Percentiles rank a stretch among this genome's conserved stretches.
phyloP scores from a whole-genome alignment of 345 rosid species.

The Eucalyptus guilfoylei region DNA sequence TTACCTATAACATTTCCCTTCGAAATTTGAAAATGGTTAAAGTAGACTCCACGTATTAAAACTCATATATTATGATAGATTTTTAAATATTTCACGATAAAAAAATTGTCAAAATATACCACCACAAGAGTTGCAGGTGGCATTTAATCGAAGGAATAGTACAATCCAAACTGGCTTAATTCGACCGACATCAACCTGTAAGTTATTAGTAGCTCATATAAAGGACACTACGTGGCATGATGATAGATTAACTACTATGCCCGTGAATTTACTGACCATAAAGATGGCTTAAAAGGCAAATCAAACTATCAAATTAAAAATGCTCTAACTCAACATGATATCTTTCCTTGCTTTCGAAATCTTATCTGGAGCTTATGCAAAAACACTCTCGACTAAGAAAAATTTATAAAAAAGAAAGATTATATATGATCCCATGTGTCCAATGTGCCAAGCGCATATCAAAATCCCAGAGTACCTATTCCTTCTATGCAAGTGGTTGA shows the following conservation, averaged over 20 bases:
- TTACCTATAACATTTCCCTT: neutral
- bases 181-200: neutral
- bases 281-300: neutral
- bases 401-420: too few relatives aligned
- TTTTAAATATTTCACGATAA: neutral
- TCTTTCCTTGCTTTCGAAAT: fast-evolving
- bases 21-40: neutral
- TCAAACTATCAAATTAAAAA: neutral
- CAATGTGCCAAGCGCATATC: neutral
- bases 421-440: neutral
- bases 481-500: neutral
- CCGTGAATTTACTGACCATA: neutral
- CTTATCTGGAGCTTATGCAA: too few relatives aligned
- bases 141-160: neutral
- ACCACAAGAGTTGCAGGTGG: neutral
- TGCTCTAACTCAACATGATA: neutral
- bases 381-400: neutral
- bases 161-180: neutral
- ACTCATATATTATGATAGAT: neutral
- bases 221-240: neutral
- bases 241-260: neutral
- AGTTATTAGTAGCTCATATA: neutral
- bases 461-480: neutral
- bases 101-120: neutral
- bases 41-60: neutral